Evolutionary conservation across 192 early-diverging fungal species (phyloP).

Genomic region (Mortierella alpina): DNA sequence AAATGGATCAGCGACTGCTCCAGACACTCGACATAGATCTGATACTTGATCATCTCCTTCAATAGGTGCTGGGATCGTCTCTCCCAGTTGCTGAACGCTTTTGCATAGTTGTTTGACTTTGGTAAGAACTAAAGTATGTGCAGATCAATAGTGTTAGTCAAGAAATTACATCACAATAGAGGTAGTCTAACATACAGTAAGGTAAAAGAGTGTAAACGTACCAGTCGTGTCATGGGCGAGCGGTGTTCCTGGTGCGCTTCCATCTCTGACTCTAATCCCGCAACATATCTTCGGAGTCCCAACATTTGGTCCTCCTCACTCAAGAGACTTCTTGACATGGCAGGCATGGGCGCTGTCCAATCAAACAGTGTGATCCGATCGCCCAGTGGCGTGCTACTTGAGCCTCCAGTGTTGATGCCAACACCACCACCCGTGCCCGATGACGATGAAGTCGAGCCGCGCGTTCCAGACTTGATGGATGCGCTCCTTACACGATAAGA

Average conservation of each 20-base stretch:
- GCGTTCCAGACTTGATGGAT: constrained; percentile 29
- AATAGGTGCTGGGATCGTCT: constrained; percentile 79
- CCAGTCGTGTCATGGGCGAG: constrained; percentile 58
- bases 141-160: neutral
- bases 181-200: neutral
- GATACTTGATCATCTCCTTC: constrained; percentile 87
- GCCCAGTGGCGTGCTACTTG: constrained; percentile 9
- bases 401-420: neutral
- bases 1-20: constrained; percentile 61
- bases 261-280: constrained; percentile 74
- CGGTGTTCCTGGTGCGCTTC: constrained; percentile 76
- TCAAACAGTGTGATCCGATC: constrained; percentile 58
- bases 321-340: constrained; percentile 30
- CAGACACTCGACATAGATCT: constrained; percentile 80
- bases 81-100: constrained; percentile 85
- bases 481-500: constrained; percentile 20
- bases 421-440: neutral
- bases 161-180: neutral
- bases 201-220: constrained; percentile 24
- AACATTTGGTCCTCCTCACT: constrained; percentile 63
- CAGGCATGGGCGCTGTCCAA: constrained; percentile 63
- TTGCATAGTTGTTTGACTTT: constrained; percentile 67
- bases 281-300: constrained; percentile 71
- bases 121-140: constrained; percentile 65
- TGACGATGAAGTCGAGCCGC: constrained; percentile 24